Evolutionary conservation across 164 flowering plant species (phyloP), one percentile per base, ranked within the genome.

Genomic region (Santalum album): DNA sequence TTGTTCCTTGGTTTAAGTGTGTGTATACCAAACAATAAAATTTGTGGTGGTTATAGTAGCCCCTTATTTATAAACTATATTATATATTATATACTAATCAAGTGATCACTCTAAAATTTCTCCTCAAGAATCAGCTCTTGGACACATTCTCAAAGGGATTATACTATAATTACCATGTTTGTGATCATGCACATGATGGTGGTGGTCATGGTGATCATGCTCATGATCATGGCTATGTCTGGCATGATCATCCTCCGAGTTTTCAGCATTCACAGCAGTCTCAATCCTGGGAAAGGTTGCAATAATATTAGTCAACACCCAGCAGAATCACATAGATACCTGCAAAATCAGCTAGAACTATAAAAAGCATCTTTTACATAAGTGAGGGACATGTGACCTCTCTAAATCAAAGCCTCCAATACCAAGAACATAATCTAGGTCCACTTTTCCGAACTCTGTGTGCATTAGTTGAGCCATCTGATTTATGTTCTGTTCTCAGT

Each of bases 361-460:
- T 17, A 18, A 42, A n/a, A 2, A 16, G 12, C 45, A 16, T 2
- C 7, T 18, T 14, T 6, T 36, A 5, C 12, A 14, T 14, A 6
- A 14, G 16, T 2, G 15, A 2, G 12, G 40, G 12, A 36, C 2
- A 7, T 36, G 15, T 47, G 59, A 91, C 96, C 96, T 89, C 70
- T 92, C 99, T 78, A 92, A 75, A 70, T 92, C 99, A 71, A 86
- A 89, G 62, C 96, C 99, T 65, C 99, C 99, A 65, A 92, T 77
- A 7, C 99, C 99, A 71, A 92, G 99, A 68, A 92, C 96, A 73
- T 92, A 92, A 66, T 92, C 96, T 69, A 92, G 65, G 67, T 92
- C 85, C 67, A 92, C 99, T 65, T 84, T 76, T 63, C 98, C 98
- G 74, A 59, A 92, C 62, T 82, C 62, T 39, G 99, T 83, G 48